Evolutionary conservation across 1,139 yeast genomes (phyloP), one percentile per base, ranked within the genome.

Genomic region (Debaryomycetaceae sp.): DNA sequence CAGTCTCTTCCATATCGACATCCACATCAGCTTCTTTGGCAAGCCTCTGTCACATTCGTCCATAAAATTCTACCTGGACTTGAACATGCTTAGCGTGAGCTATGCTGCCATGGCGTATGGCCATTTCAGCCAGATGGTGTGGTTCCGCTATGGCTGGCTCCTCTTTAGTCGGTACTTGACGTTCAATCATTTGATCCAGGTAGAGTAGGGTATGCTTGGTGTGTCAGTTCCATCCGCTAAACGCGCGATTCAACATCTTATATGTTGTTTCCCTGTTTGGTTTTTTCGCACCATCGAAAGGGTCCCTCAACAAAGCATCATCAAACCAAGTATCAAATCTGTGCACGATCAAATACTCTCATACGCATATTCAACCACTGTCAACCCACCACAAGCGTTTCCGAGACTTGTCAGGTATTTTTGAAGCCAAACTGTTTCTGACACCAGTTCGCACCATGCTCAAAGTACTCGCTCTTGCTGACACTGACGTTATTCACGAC

Each of bases 71-170:
- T 71, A 65, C 40, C 54, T 74, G 8, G 73, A 73, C 40, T 62
- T 75, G 39, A 66, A 74, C 33, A 69, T 73, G 55, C 66, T 77
- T 43, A 60, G 78, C 29, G 59, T 71, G 6, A 65, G 77, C 22
- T 62, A 76, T 33, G 69, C 79, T 0, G 82, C 95, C 4, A 86
- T 90, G 96, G 60, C 77, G 4, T 66, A 67, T 40, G 95, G 83
- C 4, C 97, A 90, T 53, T 64, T 63, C 38, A 77, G 94, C 3
- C 99, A 90, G 51, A 81, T 90, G 85, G 87, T 78, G 11, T 90
- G 97, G 97, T 90, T 80, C 53, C 66, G 99, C 39, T 83, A 81
- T 60, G 79, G 86, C 2, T 90, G 97, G 96, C 62, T 90, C 44
- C 37, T 71, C 5, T 55, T 77, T 25, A 80, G 95, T 37, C 65